phyloP scores from a whole-genome alignment of 148 eudicot species.

The Beta vulgaris region DNA sequence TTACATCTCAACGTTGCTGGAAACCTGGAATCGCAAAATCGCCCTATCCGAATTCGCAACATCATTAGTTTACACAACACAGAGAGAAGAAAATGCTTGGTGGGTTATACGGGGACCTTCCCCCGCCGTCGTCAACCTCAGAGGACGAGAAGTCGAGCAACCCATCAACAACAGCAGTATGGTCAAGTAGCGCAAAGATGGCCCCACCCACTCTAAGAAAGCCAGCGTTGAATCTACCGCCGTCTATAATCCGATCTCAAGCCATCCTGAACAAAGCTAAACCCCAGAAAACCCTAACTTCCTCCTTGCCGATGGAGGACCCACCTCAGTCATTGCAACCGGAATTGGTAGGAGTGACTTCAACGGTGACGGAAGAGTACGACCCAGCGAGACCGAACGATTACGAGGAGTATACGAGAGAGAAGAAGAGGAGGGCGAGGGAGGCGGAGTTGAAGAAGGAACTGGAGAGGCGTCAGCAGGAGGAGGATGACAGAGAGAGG shows the following conservation, averaged over 20 bases:
- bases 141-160: constrained; percentile 44
- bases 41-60: too few relatives aligned
- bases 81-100: constrained; percentile 62
- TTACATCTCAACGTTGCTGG: too few relatives aligned
- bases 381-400: constrained; percentile 86
- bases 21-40: too few relatives aligned
- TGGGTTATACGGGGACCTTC: constrained; percentile 85
- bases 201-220: constrained; percentile 93
- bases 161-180: constrained; percentile 40
- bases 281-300: constrained; percentile 23
- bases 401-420: constrained; percentile 78
- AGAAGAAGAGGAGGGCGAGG: constrained; percentile 54
- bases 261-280: constrained; percentile 28
- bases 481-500: constrained; percentile 38
- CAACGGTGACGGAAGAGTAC: constrained; percentile 71
- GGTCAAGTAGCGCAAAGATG: constrained; percentile 84
- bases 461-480: constrained; percentile 37
- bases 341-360: constrained; percentile 64
- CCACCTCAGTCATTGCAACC: constrained; percentile 33
- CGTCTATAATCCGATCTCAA: constrained; percentile 47
- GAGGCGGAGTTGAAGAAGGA: constrained; percentile 54
- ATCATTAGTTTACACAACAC: too few relatives aligned
- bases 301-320: not conserved
- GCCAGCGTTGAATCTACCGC: constrained; percentile 53
- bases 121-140: constrained; percentile 65